Conservation (phyloP, 768 basidiomycete genomes). For the Termitomyces titanicus region DNA sequence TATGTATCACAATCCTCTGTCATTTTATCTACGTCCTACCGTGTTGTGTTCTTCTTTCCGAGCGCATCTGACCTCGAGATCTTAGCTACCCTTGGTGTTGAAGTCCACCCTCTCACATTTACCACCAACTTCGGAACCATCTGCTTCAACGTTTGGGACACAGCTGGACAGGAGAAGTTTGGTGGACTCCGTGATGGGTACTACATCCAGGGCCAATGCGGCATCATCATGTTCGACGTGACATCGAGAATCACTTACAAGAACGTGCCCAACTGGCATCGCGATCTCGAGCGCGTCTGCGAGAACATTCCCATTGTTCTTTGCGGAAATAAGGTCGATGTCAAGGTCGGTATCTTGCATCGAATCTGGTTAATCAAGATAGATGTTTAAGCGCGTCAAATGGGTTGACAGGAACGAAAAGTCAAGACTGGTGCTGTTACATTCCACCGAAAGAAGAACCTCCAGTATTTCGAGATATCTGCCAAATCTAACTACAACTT, state of each 20-base stretch:
- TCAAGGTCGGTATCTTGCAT: slow-evolving; percentile 67
- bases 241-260: slow-evolving; percentile 99
- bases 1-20: slow-evolving; percentile 34
- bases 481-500: slow-evolving; percentile 99
- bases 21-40: slow-evolving; percentile 16
- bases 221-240: slow-evolving; percentile 99
- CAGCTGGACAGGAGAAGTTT: slow-evolving; percentile 99
- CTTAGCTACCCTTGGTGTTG: slow-evolving; percentile 97
- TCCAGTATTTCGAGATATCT: slow-evolving; percentile 99
- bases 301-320: slow-evolving; percentile 99
- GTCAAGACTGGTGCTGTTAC: slow-evolving; percentile 98
- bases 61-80: slow-evolving; percentile 4
- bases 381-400: slow-evolving; percentile 3
- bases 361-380: slow-evolving; percentile 8
- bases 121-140: slow-evolving; percentile 98
- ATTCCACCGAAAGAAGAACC: slow-evolving; percentile 99
- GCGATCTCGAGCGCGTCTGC: slow-evolving; percentile 98
- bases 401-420: slow-evolving; percentile 82
- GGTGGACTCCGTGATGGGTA: slow-evolving; percentile 97
- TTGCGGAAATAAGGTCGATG: slow-evolving; percentile 99
- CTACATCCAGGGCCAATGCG: slow-evolving; percentile 97
- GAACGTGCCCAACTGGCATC: slow-evolving; percentile 99
- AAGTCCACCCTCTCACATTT: slow-evolving; percentile 96
- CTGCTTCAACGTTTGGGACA: slow-evolving; percentile 99
- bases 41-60: slow-evolving; percentile 11